Evolutionary conservation across 371 early-diverging fungal species (phyloP).

Genomic region (Haplosporangium sp.): DNA sequence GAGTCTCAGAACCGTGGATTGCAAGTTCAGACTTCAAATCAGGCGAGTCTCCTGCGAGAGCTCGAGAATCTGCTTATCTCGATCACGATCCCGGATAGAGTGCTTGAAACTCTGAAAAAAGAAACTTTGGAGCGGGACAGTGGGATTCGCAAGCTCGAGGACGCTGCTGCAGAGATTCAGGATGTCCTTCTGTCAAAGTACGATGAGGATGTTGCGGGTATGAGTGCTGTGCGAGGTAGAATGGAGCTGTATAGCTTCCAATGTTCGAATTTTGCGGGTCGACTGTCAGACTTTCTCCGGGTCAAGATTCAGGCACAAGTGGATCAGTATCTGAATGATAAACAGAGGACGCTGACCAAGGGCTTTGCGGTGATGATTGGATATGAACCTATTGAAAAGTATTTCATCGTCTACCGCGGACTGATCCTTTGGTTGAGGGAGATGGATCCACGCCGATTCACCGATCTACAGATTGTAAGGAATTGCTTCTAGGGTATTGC

Average conservation of each 20-base stretch:
- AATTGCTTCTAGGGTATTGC: background rate
- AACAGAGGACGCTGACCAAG: conserved; percentile 58
- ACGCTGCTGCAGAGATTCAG: conserved; percentile 82
- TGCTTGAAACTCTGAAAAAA: conserved; percentile 78
- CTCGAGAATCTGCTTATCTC: conserved; percentile 82
- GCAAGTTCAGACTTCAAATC: conserved; percentile 89
- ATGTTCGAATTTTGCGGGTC: conserved; percentile 80
- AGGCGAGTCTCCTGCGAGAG: conserved; percentile 82
- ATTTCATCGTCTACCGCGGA: conserved; percentile 84
- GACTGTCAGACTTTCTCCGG: conserved; percentile 82
- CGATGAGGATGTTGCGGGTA: conserved; percentile 73
- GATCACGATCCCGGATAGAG: conserved; percentile 74
- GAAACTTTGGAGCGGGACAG: conserved; percentile 84
- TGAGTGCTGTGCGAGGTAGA: conserved; percentile 84
- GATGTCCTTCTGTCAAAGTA: conserved; percentile 79
- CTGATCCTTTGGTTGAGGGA: conserved; percentile 93
- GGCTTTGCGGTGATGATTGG: conserved; percentile 59
- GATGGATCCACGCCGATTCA: conserved; percentile 87
- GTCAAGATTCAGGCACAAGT: conserved; percentile 57
- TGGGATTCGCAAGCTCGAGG: conserved; percentile 83
- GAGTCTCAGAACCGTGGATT: conserved; percentile 92
- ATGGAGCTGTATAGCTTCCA: conserved; percentile 81
- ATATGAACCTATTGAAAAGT: conserved; percentile 81
- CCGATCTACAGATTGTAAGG: conserved; percentile 84
- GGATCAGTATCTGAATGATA: conserved; percentile 65